Evolutionary conservation across 2,329 filamentous ascomycete species (phyloP).

Genomic region (Triangularia verruculosa): DNA sequence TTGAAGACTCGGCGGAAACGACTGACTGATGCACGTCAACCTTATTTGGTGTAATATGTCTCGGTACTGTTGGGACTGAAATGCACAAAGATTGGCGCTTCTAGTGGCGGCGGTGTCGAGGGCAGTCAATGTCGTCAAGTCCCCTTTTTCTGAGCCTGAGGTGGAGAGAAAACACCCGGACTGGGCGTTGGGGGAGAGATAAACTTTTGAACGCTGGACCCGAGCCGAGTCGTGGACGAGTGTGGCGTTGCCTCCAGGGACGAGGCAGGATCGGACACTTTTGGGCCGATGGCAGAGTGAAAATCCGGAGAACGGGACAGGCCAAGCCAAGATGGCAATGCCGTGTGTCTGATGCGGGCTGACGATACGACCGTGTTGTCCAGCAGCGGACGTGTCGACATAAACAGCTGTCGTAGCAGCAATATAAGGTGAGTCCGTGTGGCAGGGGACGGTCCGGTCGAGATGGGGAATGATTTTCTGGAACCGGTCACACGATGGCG

Average conservation of each 20-base stretch:
- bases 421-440: conserved; percentile 4
- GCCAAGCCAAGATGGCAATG: conserved; percentile 21
- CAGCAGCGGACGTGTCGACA: conserved; percentile 1
- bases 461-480: conserved; percentile 26
- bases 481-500: conserved; percentile 25
- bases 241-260: neutral
- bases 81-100: neutral
- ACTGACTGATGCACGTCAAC: neutral
- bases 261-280: neutral
- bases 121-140: neutral
- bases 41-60: neutral
- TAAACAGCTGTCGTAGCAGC: conserved; percentile 5
- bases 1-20: neutral
- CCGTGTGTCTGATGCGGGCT: conserved; percentile 21
- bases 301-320: conserved; percentile 25
- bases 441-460: conserved; percentile 14
- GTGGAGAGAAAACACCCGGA: neutral
- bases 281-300: conserved; percentile 11
- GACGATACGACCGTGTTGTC: neutral
- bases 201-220: conserved; percentile 13
- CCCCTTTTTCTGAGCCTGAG: neutral
- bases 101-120: neutral
- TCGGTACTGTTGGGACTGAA: neutral
- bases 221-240: neutral
- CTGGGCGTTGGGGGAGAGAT: conserved; percentile 1